Evolutionary conservation across 441 rosid species (phyloP).

Genomic region (Brassica balearica): DNA sequence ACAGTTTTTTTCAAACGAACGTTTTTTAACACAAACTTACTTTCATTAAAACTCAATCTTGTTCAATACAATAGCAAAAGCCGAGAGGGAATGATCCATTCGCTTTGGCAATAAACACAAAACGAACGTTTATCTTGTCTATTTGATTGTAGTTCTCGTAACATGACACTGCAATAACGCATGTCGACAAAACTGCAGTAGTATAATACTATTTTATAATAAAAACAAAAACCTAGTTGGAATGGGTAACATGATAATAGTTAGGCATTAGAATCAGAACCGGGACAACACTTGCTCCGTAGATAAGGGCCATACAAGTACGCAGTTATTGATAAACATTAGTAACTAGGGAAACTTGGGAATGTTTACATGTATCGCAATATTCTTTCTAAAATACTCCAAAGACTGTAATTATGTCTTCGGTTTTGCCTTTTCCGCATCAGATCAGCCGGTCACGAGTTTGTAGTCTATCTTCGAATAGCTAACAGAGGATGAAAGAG

Average conservation of each 20-base stretch:
- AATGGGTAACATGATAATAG: not conserved
- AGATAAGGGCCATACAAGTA: conserved; percentile 1
- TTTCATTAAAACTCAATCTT: no score
- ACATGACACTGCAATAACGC: not conserved
- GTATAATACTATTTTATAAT: not conserved
- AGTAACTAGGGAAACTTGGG: not conserved
- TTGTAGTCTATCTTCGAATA: conserved; percentile 1
- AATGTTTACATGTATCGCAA: not conserved
- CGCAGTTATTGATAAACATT: not conserved
- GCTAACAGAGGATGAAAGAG: not conserved
- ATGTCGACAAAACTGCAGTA: not conserved
- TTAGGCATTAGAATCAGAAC: not conserved
- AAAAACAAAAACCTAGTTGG: not conserved
- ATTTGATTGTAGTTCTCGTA: not conserved
- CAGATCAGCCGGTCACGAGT: not conserved
- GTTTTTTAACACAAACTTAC: no score
- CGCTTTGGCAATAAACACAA: no score
- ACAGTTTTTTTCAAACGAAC: not conserved
- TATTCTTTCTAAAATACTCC: not conserved
- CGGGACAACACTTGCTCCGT: not conserved
- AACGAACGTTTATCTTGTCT: not conserved
- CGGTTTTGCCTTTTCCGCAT: not conserved
- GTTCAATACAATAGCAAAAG: no score
- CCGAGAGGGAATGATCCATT: no score
- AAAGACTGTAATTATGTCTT: not conserved